These are phyloP conservation scores for Dentipellis fragilis DNA, from an alignment of 768 basidiomycete genomes.

Conservation along the genomic window DNA sequence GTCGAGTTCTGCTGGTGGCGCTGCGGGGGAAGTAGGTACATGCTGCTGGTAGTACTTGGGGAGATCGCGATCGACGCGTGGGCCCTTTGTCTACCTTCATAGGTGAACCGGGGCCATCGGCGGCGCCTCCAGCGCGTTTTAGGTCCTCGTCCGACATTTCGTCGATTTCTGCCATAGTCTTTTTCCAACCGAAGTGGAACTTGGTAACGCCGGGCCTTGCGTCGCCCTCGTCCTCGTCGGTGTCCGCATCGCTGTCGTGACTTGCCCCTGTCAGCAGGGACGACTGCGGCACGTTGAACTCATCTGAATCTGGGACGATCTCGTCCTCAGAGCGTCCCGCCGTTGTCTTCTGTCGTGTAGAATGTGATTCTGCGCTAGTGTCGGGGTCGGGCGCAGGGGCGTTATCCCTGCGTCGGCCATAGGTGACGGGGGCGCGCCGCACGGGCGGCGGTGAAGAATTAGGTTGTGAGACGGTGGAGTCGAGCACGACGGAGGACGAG, in stretches of 20 bases:
- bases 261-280: background rate
- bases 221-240: background rate
- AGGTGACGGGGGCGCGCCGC: slow-evolving; percentile 30
- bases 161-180: slow-evolving; percentile 11
- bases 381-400: background rate
- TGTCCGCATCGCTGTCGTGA: background rate
- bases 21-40: background rate
- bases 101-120: background rate
- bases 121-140: background rate
- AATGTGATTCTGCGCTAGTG: background rate
- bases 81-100: background rate
- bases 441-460: background rate
- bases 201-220: background rate
- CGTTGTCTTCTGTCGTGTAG: background rate
- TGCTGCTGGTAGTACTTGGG: background rate
- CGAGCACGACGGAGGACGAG: no score
- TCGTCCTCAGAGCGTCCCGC: slow-evolving; percentile 4
- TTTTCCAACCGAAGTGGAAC: slow-evolving; percentile 8
- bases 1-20: background rate
- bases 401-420: slow-evolving; percentile 29
- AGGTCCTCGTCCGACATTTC: slow-evolving; percentile 4
- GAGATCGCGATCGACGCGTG: background rate
- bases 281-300: slow-evolving; percentile 2
- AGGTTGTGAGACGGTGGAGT: no score
- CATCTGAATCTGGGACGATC: slow-evolving; percentile 13